Evolutionary conservation across 495 filamentous ascomycete species (phyloP).

Genomic region (Lasiosphaeriaceae sp.): DNA sequence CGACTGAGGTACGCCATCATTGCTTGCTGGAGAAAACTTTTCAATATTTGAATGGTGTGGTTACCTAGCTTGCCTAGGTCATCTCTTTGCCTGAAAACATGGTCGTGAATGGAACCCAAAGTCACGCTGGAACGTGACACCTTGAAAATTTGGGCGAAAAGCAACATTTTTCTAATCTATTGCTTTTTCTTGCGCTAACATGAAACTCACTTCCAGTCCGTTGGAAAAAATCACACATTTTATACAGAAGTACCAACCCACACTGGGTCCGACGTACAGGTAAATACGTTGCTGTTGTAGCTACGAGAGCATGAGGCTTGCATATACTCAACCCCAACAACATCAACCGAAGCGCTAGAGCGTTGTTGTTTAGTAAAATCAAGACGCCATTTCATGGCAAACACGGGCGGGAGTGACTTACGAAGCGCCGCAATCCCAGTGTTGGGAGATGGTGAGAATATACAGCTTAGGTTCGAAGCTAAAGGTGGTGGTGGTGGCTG

Average conservation of each 20-base stretch:
- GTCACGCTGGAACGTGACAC: no score
- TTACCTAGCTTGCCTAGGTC: no score
- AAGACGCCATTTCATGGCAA: not conserved
- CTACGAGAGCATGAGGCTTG: conserved; percentile 32
- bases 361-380: not conserved
- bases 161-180: no score
- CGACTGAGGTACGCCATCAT: no score
- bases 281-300: conserved; percentile 26
- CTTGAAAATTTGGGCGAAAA: no score
- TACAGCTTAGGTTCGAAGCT: conserved; percentile 29
- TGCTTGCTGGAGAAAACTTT: no score
- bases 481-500: conserved; percentile 22
- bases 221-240: no score
- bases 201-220: no score
- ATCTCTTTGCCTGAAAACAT: no score
- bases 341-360: conserved; percentile 12
- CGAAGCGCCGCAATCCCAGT: conserved; percentile 30
- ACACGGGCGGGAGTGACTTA: conserved; percentile 16
- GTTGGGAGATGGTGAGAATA: conserved; percentile 30
- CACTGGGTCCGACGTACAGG: conserved; percentile 29
- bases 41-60: no score
- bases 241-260: conserved; percentile 31
- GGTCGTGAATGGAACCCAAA: no score
- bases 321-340: conserved; percentile 29
- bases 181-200: no score